Percentiles rank a stretch among this genome's conserved stretches.
Evolutionary conservation across 345 rosid genomes (phyloP).

Genomic region (Bruguiera sexangula): DNA sequence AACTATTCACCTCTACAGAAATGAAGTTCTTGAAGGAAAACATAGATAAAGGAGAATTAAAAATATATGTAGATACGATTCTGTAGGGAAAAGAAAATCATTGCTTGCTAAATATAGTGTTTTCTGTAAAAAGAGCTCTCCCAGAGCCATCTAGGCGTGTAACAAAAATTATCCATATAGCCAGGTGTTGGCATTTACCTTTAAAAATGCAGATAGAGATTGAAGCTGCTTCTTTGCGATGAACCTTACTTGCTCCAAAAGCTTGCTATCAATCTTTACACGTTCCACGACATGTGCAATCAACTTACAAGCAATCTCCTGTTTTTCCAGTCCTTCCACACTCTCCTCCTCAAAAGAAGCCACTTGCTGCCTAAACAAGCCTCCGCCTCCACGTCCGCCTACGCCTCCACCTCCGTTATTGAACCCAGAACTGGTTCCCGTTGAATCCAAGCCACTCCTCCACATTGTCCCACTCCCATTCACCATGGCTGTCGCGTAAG

Average conservation of each 20-base stretch:
- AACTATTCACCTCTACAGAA: no score
- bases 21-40: no score
- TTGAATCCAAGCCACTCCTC: conserved; percentile 55
- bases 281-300: conserved; percentile 65
- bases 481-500: conserved; percentile 26
- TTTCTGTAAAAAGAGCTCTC: no score
- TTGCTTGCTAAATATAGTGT: no score
- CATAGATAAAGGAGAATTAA: no score
- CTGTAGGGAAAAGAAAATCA: no score
- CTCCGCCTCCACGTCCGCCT: conserved; percentile 45
- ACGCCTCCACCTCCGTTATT: conserved; percentile 52
- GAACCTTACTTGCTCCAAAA: conserved; percentile 71
- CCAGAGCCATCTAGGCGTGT: background rate
- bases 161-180: background rate
- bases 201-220: conserved; percentile 80
- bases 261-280: conserved; percentile 62
- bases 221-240: conserved; percentile 87
- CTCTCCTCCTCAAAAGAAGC: conserved; percentile 84
- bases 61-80: no score
- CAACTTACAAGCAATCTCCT: conserved; percentile 79
- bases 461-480: conserved; percentile 58
- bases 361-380: conserved; percentile 54
- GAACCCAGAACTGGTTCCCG: conserved; percentile 35
- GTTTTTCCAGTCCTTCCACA: conserved; percentile 86
- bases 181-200: conserved; percentile 43